A percentile compares a stretch with the other conserved stretches of the same genome.
phyloP scores from a whole-genome alignment of 2,329 filamentous ascomycete genomes.

The Thelonectria rubi region DNA sequence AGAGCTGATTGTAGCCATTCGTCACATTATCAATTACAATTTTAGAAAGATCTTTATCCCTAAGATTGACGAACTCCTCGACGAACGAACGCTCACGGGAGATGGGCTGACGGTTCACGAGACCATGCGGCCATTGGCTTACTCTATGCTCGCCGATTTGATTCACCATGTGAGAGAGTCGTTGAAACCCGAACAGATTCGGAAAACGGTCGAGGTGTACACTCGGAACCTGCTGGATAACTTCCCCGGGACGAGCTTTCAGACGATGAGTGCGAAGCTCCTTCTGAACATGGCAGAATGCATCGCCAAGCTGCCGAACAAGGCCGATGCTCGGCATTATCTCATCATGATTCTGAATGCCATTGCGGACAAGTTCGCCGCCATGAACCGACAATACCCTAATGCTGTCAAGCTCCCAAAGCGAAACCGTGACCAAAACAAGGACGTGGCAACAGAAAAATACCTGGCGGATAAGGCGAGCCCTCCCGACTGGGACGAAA shows the following conservation, averaged over 20 bases:
- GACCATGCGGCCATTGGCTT: conserved; percentile 92
- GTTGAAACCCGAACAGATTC: conserved; percentile 89
- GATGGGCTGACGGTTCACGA: conserved; percentile 97
- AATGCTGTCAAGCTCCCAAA: conserved; percentile 95
- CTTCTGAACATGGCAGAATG: conserved; percentile 98
- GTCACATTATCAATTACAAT: conserved; percentile 99
- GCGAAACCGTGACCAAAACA: conserved; percentile 75
- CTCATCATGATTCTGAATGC: conserved; percentile 97
- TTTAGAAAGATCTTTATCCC: conserved; percentile 93
- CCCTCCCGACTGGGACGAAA: conserved; percentile 94
- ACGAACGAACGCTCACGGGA: conserved; percentile 92
- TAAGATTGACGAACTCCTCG: conserved; percentile 93
- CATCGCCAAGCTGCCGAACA: conserved; percentile 92
- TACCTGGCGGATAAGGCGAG: conserved; percentile 85
- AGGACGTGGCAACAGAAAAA: conserved; percentile 71
- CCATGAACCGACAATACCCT: conserved; percentile 95
- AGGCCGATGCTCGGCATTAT: conserved; percentile 93
- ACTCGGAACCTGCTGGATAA: conserved; percentile 95
- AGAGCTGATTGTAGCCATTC: conserved; percentile 92
- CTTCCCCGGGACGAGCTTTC: conserved; percentile 97
- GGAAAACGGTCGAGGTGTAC: conserved; percentile 95
- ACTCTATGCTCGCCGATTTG: conserved; percentile 97
- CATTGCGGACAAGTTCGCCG: conserved; percentile 96
- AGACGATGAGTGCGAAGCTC: conserved; percentile 98
- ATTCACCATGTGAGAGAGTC: conserved; percentile 96